These are phyloP conservation scores for Aspergillus jensenii DNA, from an alignment of 2,329 filamentous ascomycete genomes.

Conservation along the genomic window DNA sequence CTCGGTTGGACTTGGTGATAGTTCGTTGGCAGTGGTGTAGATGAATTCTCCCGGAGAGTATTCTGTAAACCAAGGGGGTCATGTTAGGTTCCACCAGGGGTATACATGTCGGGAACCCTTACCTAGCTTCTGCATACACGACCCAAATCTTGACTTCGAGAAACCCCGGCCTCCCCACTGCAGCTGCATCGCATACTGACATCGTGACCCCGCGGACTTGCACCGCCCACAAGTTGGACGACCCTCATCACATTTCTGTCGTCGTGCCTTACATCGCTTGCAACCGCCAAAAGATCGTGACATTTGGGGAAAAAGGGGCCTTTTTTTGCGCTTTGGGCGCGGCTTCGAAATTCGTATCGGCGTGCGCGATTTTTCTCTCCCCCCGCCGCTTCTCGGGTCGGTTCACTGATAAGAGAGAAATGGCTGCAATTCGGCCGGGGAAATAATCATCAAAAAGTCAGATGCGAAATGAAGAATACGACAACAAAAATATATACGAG, in stretches of 20 bases:
- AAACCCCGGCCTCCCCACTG: slow-evolving; percentile 46
- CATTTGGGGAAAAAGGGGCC: slow-evolving; percentile 23
- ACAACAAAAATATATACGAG: neutral
- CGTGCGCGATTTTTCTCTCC: slow-evolving; percentile 11
- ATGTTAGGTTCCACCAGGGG: neutral
- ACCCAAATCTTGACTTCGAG: slow-evolving; percentile 40
- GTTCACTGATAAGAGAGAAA: neutral
- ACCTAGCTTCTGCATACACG: slow-evolving; percentile 41
- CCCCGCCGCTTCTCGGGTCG: slow-evolving; percentile 1
- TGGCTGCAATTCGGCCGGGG: neutral
- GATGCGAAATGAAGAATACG: too few relatives aligned
- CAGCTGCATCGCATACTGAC: slow-evolving; percentile 43
- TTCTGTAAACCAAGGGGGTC: slow-evolving; percentile 23
- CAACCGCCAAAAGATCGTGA: slow-evolving; percentile 46
- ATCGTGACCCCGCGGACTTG: slow-evolving; percentile 35
- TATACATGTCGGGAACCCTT: neutral
- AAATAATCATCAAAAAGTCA: neutral
- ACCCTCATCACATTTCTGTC: slow-evolving; percentile 48
- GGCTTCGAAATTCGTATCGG: neutral
- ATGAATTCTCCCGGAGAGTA: slow-evolving; percentile 42
- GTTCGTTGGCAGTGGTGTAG: slow-evolving; percentile 36
- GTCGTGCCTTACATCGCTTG: slow-evolving; percentile 44
- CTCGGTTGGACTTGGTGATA: slow-evolving; percentile 12
- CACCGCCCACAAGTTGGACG: slow-evolving; percentile 43
- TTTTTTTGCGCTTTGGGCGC: neutral